phyloP scores from a whole-genome alignment of 805 yeast species.

The Yarrowia sp. region DNA sequence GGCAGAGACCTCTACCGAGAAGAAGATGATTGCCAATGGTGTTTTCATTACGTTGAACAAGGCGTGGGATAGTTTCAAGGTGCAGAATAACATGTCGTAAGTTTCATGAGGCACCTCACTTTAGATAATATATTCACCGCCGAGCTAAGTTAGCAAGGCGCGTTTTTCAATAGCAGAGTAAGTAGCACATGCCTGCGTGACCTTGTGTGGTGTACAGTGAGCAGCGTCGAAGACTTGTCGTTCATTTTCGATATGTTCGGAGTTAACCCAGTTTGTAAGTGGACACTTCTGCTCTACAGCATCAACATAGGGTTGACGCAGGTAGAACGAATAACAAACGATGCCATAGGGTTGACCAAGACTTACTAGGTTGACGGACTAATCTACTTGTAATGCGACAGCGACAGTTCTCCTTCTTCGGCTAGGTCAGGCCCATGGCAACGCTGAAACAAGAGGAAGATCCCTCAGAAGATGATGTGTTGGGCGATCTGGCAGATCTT shows the following conservation, averaged over 20 bases:
- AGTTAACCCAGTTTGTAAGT: neutral
- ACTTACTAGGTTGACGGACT: neutral
- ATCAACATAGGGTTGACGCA: neutral
- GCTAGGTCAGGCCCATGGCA: no score
- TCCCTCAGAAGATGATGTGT: no score
- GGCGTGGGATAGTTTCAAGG: slow-evolving; percentile 85
- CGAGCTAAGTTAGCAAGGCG: neutral
- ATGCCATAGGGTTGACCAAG: no score
- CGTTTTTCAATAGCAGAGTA: no score
- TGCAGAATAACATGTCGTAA: slow-evolving; percentile 48
- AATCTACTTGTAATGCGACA: no score
- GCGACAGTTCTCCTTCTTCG: no score
- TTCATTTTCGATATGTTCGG: neutral
- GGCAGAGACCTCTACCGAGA: slow-evolving; percentile 57
- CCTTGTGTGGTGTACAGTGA: no score
- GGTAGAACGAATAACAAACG: neutral
- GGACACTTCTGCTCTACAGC: neutral
- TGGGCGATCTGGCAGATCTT: no score
- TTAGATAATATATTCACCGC: neutral
- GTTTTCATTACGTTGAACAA: slow-evolving; percentile 79
- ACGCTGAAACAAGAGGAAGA: no score
- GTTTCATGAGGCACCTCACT: no score
- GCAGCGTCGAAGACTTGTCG: neutral
- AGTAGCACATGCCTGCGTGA: no score
- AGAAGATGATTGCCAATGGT: slow-evolving; percentile 79